Percentiles rank a stretch among this genome's conserved stretches.
phyloP scores from a whole-genome alignment of 1,284 basidiomycete genomes.

The Naganishia sp. region DNA sequence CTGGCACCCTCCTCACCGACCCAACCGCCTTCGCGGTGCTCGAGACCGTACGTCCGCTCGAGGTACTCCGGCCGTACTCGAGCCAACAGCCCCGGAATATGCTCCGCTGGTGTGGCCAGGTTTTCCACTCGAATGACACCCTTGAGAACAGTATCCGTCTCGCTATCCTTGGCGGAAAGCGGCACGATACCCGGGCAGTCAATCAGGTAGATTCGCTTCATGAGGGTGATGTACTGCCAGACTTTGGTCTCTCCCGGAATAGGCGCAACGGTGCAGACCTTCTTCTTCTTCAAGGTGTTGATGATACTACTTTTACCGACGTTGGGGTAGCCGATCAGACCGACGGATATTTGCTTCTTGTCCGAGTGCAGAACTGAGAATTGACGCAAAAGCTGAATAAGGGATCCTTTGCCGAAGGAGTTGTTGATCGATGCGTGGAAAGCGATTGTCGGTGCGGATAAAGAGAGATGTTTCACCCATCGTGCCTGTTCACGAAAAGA shows the following conservation, averaged over 20 bases:
- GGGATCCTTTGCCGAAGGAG: slow-evolving; percentile 96
- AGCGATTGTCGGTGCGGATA: slow-evolving; percentile 91
- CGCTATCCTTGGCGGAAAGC: slow-evolving; percentile 82
- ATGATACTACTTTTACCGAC: slow-evolving; percentile 97
- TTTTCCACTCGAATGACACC: slow-evolving; percentile 97
- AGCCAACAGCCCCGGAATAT: slow-evolving; percentile 82
- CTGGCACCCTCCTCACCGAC: slow-evolving; percentile 61
- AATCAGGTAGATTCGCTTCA: slow-evolving; percentile 95
- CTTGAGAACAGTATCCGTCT: slow-evolving; percentile 92
- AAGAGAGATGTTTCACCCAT: slow-evolving; percentile 93
- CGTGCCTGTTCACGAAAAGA: slow-evolving; percentile 66
- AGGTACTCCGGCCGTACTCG: slow-evolving; percentile 93
- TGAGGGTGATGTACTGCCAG: slow-evolving; percentile 99
- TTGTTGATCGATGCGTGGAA: slow-evolving; percentile 99
- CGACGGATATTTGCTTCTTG: slow-evolving; percentile 99
- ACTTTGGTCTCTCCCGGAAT: slow-evolving; percentile 99
- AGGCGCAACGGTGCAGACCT: slow-evolving; percentile 95
- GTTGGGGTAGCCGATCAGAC: slow-evolving; percentile 97
- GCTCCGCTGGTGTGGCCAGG: slow-evolving; percentile 87
- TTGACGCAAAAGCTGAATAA: slow-evolving; percentile 95
- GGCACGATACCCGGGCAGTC: slow-evolving; percentile 99
- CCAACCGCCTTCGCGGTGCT: slow-evolving; percentile 60
- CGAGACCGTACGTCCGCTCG: slow-evolving; percentile 81
- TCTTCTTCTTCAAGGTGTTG: slow-evolving; percentile 97
- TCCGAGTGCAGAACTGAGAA: slow-evolving; percentile 97